A percentile compares a stretch with the other conserved stretches of the same genome.
Conservation (phyloP, 257 asterid species). For the Prunella vulgaris region DNA sequence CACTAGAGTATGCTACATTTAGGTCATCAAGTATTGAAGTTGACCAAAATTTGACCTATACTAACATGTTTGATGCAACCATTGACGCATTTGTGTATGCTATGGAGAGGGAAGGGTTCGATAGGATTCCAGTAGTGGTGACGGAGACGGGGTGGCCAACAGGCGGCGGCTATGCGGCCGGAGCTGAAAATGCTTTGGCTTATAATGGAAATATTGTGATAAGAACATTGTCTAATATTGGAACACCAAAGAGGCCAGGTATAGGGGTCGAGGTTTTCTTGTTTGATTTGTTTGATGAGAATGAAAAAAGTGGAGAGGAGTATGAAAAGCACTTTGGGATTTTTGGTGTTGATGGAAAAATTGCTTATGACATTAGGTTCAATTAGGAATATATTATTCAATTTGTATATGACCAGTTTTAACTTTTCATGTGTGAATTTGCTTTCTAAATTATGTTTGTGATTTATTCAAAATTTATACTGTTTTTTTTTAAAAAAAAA, state of each 20-base stretch:
- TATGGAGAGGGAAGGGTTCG: slow-evolving; percentile 69
- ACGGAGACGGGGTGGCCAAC: slow-evolving; percentile 86
- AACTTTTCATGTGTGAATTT: not conserved
- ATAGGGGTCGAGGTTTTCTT: slow-evolving; percentile 62
- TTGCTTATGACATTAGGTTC: slow-evolving; percentile 52
- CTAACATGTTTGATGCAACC: slow-evolving; percentile 57
- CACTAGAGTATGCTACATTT: slow-evolving; percentile 51
- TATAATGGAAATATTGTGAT: slow-evolving; percentile 52
- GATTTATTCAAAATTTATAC: not conserved
- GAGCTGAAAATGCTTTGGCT: slow-evolving; percentile 47
- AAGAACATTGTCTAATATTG: slow-evolving; percentile 44
- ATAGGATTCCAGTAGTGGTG: slow-evolving; percentile 57
- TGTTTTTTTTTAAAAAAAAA: not conserved
- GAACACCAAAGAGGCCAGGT: slow-evolving; percentile 74
- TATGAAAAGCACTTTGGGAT: slow-evolving; percentile 71
- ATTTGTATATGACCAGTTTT: not conserved
- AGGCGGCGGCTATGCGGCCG: slow-evolving; percentile 46
- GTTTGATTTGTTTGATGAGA: slow-evolving; percentile 76
- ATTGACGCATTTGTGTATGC: slow-evolving; percentile 64
- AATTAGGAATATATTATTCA: not conserved
- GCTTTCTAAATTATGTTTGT: not conserved
- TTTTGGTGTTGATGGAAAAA: slow-evolving; percentile 44
- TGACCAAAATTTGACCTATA: slow-evolving; percentile 40
- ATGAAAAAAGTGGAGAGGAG: slow-evolving; percentile 49
- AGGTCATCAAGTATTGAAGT: slow-evolving; percentile 32